Percentiles rank a stretch among this genome's conserved stretches.
Conservation (phyloP, 345 rosid species). For the Hypericum perforatum region DNA sequence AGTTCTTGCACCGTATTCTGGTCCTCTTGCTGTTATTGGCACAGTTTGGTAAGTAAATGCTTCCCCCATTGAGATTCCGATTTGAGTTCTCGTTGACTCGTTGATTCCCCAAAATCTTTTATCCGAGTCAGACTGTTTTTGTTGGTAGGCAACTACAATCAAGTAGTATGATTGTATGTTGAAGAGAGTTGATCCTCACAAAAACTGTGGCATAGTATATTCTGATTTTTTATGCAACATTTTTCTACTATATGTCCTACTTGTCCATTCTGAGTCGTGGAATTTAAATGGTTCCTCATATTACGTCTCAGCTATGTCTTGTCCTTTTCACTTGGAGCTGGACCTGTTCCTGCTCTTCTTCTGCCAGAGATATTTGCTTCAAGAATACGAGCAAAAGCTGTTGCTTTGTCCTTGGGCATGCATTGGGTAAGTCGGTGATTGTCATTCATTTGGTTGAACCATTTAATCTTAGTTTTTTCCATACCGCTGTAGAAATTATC, state of each 20-base stretch:
- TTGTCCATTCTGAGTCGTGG: background rate
- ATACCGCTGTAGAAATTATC: too few relatives aligned
- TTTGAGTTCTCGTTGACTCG: background rate
- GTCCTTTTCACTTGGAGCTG: constrained; percentile 98
- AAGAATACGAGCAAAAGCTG: constrained; percentile 96
- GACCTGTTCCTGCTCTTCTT: constrained; percentile 97
- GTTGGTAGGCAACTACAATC: too few relatives aligned
- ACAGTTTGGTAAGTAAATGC: constrained; percentile 77
- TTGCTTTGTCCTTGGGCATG: constrained; percentile 84
- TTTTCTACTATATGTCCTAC: background rate
- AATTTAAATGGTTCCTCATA: constrained; percentile 12
- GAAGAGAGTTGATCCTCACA: too few relatives aligned
- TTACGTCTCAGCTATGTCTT: constrained; percentile 60
- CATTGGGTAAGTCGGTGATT: constrained; percentile 62
- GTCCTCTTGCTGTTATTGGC: constrained; percentile 81
- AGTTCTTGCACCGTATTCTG: constrained; percentile 85
- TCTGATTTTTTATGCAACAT: too few relatives aligned
- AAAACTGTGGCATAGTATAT: too few relatives aligned
- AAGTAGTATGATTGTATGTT: too few relatives aligned
- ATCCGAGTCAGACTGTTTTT: background rate
- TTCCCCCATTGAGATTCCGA: background rate
- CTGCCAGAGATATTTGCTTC: constrained; percentile 95
- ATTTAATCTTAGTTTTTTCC: too few relatives aligned
- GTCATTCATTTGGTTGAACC: background rate
- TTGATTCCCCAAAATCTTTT: background rate